Evolutionary conservation across 2,329 filamentous ascomycete genomes (phyloP).

Genomic region (Dactylellina drechsleri): DNA sequence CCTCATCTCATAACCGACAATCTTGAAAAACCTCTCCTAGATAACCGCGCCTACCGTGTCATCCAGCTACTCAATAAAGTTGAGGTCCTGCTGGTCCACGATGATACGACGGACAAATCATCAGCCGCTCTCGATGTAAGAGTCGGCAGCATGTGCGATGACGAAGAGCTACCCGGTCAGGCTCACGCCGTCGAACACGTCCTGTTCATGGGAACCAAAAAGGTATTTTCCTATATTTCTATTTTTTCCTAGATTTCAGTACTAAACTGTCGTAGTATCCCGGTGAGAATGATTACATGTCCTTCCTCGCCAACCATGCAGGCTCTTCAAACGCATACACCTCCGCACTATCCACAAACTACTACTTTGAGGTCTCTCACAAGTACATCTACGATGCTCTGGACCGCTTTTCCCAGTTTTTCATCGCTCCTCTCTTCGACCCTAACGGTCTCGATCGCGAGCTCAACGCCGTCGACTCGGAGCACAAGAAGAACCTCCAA

Average conservation of each 20-base stretch:
- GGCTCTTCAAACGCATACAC: constrained; percentile 97
- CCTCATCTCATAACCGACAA: constrained; percentile 69
- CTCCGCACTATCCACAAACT: constrained; percentile 91
- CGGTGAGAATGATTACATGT: constrained; percentile 92
- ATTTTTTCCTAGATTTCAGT: neutral
- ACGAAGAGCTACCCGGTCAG: constrained; percentile 77
- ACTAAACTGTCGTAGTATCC: constrained; percentile 71
- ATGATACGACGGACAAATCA: constrained; percentile 94
- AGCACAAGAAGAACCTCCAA: constrained; percentile 97
- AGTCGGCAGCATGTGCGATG: constrained; percentile 94
- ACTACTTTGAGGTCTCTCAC: constrained; percentile 94
- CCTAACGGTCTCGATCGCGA: constrained; percentile 86
- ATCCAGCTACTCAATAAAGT: constrained; percentile 85
- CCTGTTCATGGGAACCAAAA: constrained; percentile 98
- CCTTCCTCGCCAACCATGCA: constrained; percentile 88
- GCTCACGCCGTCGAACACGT: constrained; percentile 96
- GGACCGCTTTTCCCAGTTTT: constrained; percentile 93
- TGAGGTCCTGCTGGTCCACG: constrained; percentile 91
- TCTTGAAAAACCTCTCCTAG: constrained; percentile 83
- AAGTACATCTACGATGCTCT: constrained; percentile 82
- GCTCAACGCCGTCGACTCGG: constrained; percentile 87
- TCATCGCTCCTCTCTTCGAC: constrained; percentile 86
- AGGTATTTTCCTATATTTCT: constrained; percentile 65
- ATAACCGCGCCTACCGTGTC: constrained; percentile 88
- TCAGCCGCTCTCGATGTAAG: constrained; percentile 95